Evolutionary conservation across 2,329 filamentous ascomycete genomes (phyloP).

Genomic region (Pseudocercospora macadamiae): DNA sequence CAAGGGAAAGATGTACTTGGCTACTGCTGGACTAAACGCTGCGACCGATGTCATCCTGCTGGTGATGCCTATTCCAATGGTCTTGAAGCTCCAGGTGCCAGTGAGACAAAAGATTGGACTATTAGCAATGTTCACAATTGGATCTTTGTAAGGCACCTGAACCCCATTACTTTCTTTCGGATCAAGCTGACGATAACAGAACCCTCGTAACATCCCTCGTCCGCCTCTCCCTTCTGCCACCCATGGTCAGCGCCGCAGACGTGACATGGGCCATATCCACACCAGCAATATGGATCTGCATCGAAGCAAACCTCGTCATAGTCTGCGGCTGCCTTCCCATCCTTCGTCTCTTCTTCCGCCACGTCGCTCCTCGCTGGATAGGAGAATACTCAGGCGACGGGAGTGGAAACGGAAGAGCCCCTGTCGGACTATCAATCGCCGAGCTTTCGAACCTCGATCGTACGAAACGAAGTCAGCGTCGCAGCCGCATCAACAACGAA

Average conservation of each 20-base stretch:
- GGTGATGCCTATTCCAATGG: slow-evolving; percentile 17
- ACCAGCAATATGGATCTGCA: slow-evolving; percentile 23
- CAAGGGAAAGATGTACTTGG: slow-evolving; percentile 17
- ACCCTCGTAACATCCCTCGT: slow-evolving; percentile 22
- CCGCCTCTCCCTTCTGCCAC: slow-evolving; percentile 20
- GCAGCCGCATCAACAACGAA: slow-evolving; percentile 8
- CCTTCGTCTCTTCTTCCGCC: slow-evolving; percentile 22
- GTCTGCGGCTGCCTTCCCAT: slow-evolving; percentile 25
- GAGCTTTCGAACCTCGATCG: slow-evolving; percentile 22
- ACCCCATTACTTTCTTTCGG: too few relatives aligned
- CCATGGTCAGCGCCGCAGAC: slow-evolving; percentile 16
- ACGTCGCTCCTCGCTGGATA: slow-evolving; percentile 22
- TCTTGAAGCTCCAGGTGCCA: slow-evolving; percentile 11
- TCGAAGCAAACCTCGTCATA: slow-evolving; percentile 25
- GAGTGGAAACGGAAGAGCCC: neutral
- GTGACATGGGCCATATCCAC: slow-evolving; percentile 19
- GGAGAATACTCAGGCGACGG: slow-evolving; percentile 15
- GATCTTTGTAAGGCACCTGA: slow-evolving; percentile 13
- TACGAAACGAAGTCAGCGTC: slow-evolving; percentile 3
- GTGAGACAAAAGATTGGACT: slow-evolving; percentile 15
- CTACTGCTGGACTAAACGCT: slow-evolving; percentile 23
- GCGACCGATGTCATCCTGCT: slow-evolving; percentile 23
- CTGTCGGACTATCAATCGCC: slow-evolving; percentile 7
- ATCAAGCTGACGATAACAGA: neutral
- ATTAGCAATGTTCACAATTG: slow-evolving; percentile 21